Percentiles rank a stretch among this genome's conserved stretches.
Conservation (phyloP, 768 basidiomycete species). For the Cystobasidium onofrii region DNA sequence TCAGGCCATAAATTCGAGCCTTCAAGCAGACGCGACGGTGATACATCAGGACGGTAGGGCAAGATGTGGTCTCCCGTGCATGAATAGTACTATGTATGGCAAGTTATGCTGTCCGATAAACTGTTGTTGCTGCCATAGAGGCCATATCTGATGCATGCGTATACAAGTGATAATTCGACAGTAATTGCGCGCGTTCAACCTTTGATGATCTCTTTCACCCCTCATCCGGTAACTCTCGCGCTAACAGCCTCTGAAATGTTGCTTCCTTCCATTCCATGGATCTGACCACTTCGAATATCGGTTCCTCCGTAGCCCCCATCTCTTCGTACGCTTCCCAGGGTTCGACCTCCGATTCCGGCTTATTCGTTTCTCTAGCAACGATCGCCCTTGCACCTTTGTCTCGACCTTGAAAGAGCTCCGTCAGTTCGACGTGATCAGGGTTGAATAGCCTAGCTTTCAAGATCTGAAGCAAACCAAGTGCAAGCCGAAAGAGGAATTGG, state of each 20-base stretch:
- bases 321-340: constrained; percentile 80
- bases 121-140: not conserved
- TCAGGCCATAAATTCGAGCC: not conserved
- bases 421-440: constrained; percentile 69
- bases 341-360: constrained; percentile 72
- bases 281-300: constrained; percentile 71
- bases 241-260: constrained; percentile 73
- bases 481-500: constrained; percentile 74
- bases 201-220: constrained; percentile 2
- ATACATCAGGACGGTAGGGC: not conserved
- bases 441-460: constrained; percentile 81
- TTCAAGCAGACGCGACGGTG: not conserved
- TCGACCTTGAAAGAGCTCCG: constrained; percentile 51
- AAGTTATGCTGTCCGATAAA: not conserved
- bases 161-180: not conserved
- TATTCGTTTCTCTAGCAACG: constrained; percentile 34
- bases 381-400: constrained; percentile 50
- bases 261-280: constrained; percentile 82
- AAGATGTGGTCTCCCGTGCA: too few species aligned
- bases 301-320: constrained; percentile 76
- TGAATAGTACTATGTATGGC: not conserved
- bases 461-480: constrained; percentile 71
- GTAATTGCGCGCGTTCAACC: too few species aligned
- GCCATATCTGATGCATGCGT: not conserved
- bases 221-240: constrained; percentile 74